Base-by-base conservation (phyloP, 2,329 filamentous ascomycete species). In the Dothiorella sarmentorum region DNA sequence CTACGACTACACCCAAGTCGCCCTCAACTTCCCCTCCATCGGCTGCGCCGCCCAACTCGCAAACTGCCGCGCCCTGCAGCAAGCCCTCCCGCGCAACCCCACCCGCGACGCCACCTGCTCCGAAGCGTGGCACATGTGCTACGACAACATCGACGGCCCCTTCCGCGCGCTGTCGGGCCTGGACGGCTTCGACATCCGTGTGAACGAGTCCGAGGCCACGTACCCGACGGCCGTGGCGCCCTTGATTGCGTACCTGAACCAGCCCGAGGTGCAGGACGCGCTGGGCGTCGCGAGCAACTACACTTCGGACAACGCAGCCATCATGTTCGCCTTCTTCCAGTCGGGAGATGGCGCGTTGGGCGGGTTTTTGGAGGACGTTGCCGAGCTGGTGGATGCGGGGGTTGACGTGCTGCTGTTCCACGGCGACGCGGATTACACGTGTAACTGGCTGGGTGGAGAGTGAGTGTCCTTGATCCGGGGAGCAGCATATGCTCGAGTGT, bases 281-380 rank as follows among this genome's bases (percentile, higher is more conserved):
- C 78, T 90, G 18, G 86, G 86, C 10, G 80, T 85, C 0, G 81
- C 81, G 7, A 69, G 87, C 52, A 86, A 87, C 67, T 86, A 78
- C 65, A 83, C 83, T 1, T 69, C 78, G 43, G 73, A 72, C n/a
- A 84, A 78, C 66, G 51, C 60, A 2, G 63, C 66, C 18, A 72
- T 75, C 7, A 78, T 86, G 10, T 75, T 78, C 67, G 78, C 69
- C 61, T 82, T 82, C 72, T 77, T 81, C 55, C 71, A 75, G 61
- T 79, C 78, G 3, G 81, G 80, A 37, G 67, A 69, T 15, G 85
- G 84, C 62, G 82, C 85, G 53, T 86, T 85, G 65, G 81, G 82
- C 9, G 82, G 82, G 62, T 81, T 85, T 64, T 75, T 69, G n/a
- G 63, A 69, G 29, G 74, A 76, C 58, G 57, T 76, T 15, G 71